A percentile compares a stretch with the other conserved stretches of the same genome.
Conservation (phyloP, 306 rosid genomes). For the Rosa persica region DNA sequence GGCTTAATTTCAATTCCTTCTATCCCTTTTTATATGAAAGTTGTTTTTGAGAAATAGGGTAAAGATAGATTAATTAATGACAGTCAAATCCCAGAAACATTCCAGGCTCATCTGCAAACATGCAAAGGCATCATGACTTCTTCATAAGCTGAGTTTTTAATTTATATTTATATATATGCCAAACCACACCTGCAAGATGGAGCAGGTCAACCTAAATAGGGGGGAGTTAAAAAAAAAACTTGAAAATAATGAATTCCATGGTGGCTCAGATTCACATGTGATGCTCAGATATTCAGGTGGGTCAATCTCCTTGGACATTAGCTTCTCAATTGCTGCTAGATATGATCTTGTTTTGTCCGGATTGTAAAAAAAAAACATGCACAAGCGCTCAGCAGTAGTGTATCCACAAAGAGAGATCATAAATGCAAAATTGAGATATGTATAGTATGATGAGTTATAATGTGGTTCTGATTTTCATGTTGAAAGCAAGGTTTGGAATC, state of each 20-base stretch:
- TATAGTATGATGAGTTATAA: not conserved
- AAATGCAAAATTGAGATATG: not conserved
- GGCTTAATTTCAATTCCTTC: not conserved
- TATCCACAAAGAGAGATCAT: not conserved
- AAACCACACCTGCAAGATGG: constrained; percentile 26
- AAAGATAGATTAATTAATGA: not conserved
- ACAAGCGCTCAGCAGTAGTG: not conserved
- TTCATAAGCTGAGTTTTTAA: not conserved
- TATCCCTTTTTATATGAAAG: not conserved
- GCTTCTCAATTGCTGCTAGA: constrained; percentile 12
- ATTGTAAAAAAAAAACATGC: constrained; percentile 2
- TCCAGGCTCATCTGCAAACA: not conserved
- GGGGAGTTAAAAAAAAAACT: constrained; percentile 4
- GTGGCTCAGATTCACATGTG: constrained; percentile 36
- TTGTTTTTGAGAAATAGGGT: not conserved
- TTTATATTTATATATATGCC: not conserved
- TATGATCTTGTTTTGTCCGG: constrained; percentile 5
- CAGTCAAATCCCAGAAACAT: not conserved
- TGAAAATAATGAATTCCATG: not conserved
- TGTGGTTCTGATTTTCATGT: constrained; percentile 23
- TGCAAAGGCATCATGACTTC: not conserved
- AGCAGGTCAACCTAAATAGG: constrained; percentile 23
- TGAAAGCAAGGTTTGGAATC: constrained; percentile 21
- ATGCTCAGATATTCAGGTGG: constrained; percentile 35
- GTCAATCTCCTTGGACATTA: constrained; percentile 13